Evolutionary conservation across 1,284 basidiomycete species (phyloP).

Genomic region (Heterobasidion annosum): DNA sequence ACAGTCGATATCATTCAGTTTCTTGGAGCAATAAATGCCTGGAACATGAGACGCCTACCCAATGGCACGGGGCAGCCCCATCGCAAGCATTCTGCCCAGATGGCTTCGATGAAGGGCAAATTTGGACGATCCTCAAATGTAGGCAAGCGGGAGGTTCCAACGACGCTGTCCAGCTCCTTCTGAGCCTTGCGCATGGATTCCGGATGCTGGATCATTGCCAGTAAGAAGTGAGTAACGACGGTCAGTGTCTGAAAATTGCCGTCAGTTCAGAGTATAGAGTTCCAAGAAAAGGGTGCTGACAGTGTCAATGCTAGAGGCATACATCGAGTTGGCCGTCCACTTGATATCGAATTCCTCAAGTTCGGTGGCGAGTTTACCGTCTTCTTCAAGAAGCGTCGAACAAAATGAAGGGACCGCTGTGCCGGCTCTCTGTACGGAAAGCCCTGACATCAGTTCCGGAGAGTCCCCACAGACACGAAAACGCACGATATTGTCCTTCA

Average conservation of each 20-base stretch:
- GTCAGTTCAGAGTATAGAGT: not conserved
- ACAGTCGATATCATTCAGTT: too few species aligned
- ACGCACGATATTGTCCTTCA: not conserved
- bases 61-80: conserved; percentile 9
- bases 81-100: conserved; percentile 14
- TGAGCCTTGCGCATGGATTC: not conserved
- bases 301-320: conserved; percentile 12
- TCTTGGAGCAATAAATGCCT: too few species aligned
- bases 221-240: not conserved
- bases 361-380: not conserved
- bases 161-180: conserved; percentile 1
- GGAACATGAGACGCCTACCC: not conserved
- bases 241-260: conserved; percentile 3
- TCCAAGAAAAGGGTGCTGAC: not conserved
- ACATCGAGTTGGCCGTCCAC: conserved; percentile 7
- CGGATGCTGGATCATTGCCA: conserved; percentile 3
- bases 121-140: not conserved
- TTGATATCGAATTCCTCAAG: not conserved
- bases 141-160: not conserved
- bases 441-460: not conserved
- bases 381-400: not conserved
- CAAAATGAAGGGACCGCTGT: not conserved
- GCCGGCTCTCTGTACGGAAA: not conserved
- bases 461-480: too few species aligned
- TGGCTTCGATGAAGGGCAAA: not conserved